Evolutionary conservation across 495 filamentous ascomycete species (phyloP).

Genomic region (Lineolata rhizophorae): DNA sequence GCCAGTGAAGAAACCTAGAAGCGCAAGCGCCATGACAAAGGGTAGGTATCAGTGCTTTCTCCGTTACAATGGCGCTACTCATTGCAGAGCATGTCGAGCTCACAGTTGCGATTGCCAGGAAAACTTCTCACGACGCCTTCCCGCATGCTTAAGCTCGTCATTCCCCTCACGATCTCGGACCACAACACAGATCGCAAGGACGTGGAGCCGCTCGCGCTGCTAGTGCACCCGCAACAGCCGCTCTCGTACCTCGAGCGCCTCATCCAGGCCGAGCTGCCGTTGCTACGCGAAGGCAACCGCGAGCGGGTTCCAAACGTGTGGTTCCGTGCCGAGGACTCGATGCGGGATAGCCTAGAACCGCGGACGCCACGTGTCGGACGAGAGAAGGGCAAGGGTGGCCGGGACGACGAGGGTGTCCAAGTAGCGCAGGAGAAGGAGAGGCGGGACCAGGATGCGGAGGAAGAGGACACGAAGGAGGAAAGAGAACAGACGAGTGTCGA

Average conservation of each 20-base stretch:
- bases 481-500: background rate
- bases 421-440: no score
- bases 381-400: no score
- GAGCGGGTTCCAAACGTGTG: constrained; percentile 40
- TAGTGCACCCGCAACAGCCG: constrained; percentile 83
- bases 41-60: constrained; percentile 32
- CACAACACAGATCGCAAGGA: constrained; percentile 35
- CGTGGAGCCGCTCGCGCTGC: constrained; percentile 64
- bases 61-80: constrained; percentile 38
- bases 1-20: constrained; percentile 25
- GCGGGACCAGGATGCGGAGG: constrained; percentile 15
- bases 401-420: constrained; percentile 11
- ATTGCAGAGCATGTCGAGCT: background rate
- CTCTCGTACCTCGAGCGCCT: constrained; percentile 80
- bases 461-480: constrained; percentile 21
- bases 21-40: constrained; percentile 35
- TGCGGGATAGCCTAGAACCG: constrained; percentile 30
- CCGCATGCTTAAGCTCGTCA: constrained; percentile 67
- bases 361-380: no score
- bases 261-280: constrained; percentile 72
- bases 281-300: constrained; percentile 37
- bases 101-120: constrained; percentile 26
- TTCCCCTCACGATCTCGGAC: constrained; percentile 47
- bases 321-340: constrained; percentile 60
- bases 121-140: constrained; percentile 84